Evolutionary conservation across 441 rosid genomes (phyloP), one percentile per base, ranked within the genome.

Genomic region (Gossypium lobatum): DNA sequence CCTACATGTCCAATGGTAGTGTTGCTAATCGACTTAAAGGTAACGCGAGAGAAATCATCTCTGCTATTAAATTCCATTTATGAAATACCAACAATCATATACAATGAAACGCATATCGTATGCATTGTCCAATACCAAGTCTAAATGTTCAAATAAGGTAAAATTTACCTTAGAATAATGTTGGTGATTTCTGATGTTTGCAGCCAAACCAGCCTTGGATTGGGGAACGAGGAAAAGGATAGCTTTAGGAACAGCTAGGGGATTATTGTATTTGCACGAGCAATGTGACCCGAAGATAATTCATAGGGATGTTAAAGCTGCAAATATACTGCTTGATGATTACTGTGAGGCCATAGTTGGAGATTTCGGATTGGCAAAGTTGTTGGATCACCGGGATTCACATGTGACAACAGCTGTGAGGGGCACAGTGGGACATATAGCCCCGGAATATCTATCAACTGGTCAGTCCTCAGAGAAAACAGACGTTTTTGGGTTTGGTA

Each of bases 401-500:
- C 97, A 93, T 31, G 93, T 93, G 50, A 95, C 98, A 50, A 95
- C 97, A 1, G 94, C 97, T 2, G 97, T 95, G 77, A 88, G 97
- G 62, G 98, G 97, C 18, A 92, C 97, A 21, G 97, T 89, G 0
- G 97, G 98, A 23, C 98, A 94, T 70, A 94, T 94, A 26, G 97
- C 97, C 10, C 97, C 97, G 0, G 97, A 94, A 76, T 95, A 95
- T 77, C 86, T 95, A 14, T 93, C 97, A 18, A 95, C 97, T 0
- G 96, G 96, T 55, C 99, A 95, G 69, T 93, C 99, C 42, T 95
- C 97, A 0, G 98, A 91, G 85, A 95, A 95, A 83, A 95, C 99
- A 9, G 96, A 95, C 76, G 97, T 95, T 67, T 95, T 91, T 18
- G 97, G 98, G 52, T 95, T 92, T 13, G 98, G 98, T 21, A 94